Evolutionary conservation across 192 early-diverging fungal species (phyloP), one percentile per base, ranked within the genome.

Genomic region (Piromyces finnis): DNA sequence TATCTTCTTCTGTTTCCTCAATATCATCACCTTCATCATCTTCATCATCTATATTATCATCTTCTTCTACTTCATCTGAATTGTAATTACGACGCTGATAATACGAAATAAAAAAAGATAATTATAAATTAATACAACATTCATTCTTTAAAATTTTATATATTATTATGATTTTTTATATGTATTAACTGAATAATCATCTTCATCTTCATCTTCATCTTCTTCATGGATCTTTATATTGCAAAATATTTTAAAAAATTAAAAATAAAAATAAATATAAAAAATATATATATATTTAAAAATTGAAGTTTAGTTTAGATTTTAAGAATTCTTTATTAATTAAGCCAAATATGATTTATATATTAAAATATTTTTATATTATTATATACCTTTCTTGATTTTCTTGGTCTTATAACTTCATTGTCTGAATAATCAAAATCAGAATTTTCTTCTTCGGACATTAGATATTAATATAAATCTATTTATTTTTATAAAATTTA

Each of bases 1-100:
- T 83, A 82, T 89, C 88, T 2, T 86, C 86, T 79, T 89, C 86
- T 3, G 86, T 88, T 84, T 83, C 82, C 80, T 88, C 87, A 22
- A 85, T 83, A 77, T 85, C 84, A 79, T 37, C 51, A 22, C 32
- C 32, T 18, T 79, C 51, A 37, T 37, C n/a, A 11, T 37, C 32
- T 37, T 37, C 32, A 79, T 79, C 78, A 32, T 78, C 37, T 78
- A 78, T 35, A 78, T 78, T 32, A 35, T 22, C 30, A 22, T 35
- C 18, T 26, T 35, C 81, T 27, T 79, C 81, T 18, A 11, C 85
- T 12, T 84, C 85, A 28, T 77, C 51, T n/a, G 51, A 68, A 68
- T 68, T 68, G 22, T 68, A 68, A 68, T 68, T 26, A 68, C 51
- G 51, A 5, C 26, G 5, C 26, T 68, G n/a, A n/a, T n/a, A n/a